These are phyloP conservation scores for Sclerotinia glacialis DNA, from an alignment of 2,329 filamentous ascomycete species.

Conservation along the genomic window DNA sequence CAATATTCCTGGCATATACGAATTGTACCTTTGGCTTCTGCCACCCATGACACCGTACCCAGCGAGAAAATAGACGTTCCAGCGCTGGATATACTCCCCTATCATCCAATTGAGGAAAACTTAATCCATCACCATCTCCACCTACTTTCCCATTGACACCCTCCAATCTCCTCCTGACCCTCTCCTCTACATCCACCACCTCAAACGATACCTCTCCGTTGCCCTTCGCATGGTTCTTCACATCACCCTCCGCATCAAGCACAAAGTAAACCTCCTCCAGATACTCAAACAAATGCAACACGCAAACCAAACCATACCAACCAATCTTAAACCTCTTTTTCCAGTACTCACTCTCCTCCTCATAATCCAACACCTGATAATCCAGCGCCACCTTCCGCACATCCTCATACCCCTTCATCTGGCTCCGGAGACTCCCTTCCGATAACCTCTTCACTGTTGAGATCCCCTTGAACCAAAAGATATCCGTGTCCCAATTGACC, in stretches of 20 bases:
- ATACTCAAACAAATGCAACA: constrained; percentile 2
- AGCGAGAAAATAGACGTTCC: neutral
- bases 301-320: neutral
- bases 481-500: constrained; percentile 1
- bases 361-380: constrained; percentile 16
- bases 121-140: neutral
- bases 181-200: constrained; percentile 6
- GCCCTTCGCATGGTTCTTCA: neutral
- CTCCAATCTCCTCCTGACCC: constrained; percentile 3
- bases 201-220: neutral
- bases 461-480: constrained; percentile 16
- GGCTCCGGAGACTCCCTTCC: neutral
- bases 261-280: constrained; percentile 19
- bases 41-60: neutral
- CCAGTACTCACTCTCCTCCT: neutral
- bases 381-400: constrained; percentile 15
- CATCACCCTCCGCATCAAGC: constrained; percentile 6
- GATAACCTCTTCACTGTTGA: constrained; percentile 1
- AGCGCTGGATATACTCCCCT: constrained; percentile 13
- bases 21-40: constrained; percentile 1
- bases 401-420: neutral
- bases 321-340: neutral
- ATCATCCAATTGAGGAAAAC: constrained; percentile 18
- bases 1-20: constrained; percentile 17
- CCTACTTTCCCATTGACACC: neutral